Evolutionary conservation across 1,139 yeast species (phyloP).

Genomic region (Lodderomyces orthopsilosis): DNA sequence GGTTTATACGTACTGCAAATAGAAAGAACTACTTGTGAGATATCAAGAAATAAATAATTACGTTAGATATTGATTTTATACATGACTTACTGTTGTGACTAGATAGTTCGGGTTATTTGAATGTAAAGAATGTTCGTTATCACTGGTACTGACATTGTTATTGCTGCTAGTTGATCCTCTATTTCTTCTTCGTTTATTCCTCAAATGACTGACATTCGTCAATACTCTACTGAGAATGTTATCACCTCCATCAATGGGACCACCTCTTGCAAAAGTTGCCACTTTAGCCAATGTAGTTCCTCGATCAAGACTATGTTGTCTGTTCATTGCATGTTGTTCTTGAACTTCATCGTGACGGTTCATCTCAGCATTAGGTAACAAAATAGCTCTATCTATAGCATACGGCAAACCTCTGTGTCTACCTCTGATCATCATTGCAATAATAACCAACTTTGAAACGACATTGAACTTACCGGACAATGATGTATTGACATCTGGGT

Average conservation of each 20-base stretch:
- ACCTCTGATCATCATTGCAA: constrained; percentile 91
- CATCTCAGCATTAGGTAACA: constrained; percentile 75
- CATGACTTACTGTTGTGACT: constrained; percentile 12
- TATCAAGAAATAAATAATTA: background rate
- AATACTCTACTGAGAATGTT: constrained; percentile 15
- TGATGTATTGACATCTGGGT: constrained; percentile 63
- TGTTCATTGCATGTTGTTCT: constrained; percentile 50
- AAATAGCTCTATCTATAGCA: constrained; percentile 88
- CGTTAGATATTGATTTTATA: constrained; percentile 5
- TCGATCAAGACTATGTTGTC: constrained; percentile 32
- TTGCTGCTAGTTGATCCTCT: background rate
- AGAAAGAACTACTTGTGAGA: constrained; percentile 75
- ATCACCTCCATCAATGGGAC: constrained; percentile 15
- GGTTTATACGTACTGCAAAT: constrained; percentile 92
- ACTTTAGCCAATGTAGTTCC: constrained; percentile 17
- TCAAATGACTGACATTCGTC: constrained; percentile 13
- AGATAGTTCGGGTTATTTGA: constrained; percentile 11
- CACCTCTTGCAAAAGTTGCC: constrained; percentile 12
- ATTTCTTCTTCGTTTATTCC: constrained; percentile 6
- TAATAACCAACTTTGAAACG: constrained; percentile 77
- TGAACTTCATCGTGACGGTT: constrained; percentile 65
- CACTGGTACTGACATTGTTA: background rate
- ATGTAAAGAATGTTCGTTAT: constrained; percentile 3
- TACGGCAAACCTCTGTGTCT: constrained; percentile 97
- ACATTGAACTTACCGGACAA: constrained; percentile 69